Evolutionary conservation across 2,329 filamentous ascomycete genomes (phyloP), one percentile per base, ranked within the genome.

Genomic region (Hypoxylon sp.): DNA sequence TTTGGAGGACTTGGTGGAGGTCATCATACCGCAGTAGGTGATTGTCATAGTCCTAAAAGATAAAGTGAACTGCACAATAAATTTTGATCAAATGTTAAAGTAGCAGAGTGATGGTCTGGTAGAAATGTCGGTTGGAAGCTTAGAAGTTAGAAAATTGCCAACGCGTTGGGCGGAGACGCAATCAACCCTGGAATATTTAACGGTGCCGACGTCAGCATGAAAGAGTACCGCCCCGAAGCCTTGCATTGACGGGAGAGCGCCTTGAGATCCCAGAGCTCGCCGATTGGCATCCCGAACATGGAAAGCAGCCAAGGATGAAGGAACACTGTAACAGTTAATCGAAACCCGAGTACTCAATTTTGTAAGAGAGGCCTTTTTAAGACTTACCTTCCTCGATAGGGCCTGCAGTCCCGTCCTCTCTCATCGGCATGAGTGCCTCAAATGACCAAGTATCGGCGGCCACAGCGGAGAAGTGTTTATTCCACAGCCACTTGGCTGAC

Each of bases 391-490:
- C 59, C 16, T 74, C 72, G 0, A 47, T 43, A 15, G 70, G 54
- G 2, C 69, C 71, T 0, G 44, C 26, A 0, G 68, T 67, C 1
- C 75, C 74, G 40, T 77, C 73, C 4, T 69, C 56, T 44, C 75
- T 73, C 23, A 79, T 43, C 0, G 81, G 79, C 2, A 85, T 84
- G 69, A 82, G 81, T 0, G 79, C 77, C 71, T 90, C 87, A 55
- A 90, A 88, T 0, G 79, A 75, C 13, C 79, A 81, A 8, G 78
- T 73, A 64, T 90, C 87, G 0, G 83, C 83, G 0, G 79, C 84
- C 1, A 87, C 84, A 0, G 81, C 83, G 0, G 86, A 76, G 59
- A 90, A 89, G 42, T 86, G 84, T 58, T 78, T 81, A 63, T 90
- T 84, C 73, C 88, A 87, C 51, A 90, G 56, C 86, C 86, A 90